phyloP scores from a whole-genome alignment of 2,329 filamentous ascomycete genomes.

The Colletotrichum trifolii region DNA sequence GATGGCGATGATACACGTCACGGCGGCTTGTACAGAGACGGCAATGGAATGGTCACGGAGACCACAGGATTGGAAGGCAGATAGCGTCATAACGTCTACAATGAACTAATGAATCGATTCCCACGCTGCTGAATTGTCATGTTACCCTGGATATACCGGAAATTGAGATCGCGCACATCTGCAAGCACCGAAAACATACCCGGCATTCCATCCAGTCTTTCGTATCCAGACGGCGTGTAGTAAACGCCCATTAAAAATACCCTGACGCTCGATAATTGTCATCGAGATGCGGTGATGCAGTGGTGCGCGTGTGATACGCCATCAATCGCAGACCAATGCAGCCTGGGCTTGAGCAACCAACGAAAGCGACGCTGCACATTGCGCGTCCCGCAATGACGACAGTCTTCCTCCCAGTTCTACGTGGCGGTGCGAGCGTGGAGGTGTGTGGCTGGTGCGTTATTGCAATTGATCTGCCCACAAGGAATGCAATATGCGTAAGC shows the following conservation, averaged over 20 bases:
- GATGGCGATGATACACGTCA: conserved; percentile 18
- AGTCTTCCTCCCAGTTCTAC: conserved; percentile 30
- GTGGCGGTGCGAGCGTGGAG: conserved; percentile 28
- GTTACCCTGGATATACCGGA: not conserved
- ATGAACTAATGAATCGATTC: conserved; percentile 21
- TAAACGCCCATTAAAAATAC: not conserved
- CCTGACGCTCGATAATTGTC: not conserved
- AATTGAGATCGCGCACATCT: not conserved
- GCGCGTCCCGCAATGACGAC: conserved; percentile 35
- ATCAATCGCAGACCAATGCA: conserved; percentile 1
- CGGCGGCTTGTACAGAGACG: not conserved
- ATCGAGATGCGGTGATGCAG: conserved; percentile 1
- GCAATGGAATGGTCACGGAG: not conserved
- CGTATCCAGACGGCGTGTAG: not conserved
- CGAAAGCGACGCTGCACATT: conserved; percentile 16
- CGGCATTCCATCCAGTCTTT: not conserved
- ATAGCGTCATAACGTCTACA: conserved; percentile 22
- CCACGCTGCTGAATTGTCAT: not conserved
- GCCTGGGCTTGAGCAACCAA: conserved; percentile 16
- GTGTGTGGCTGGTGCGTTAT: conserved; percentile 20
- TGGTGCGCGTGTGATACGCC: not conserved
- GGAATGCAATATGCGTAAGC: too few species aligned
- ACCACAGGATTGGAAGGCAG: conserved; percentile 14
- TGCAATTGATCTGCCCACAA: too few species aligned
- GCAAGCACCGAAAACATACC: not conserved